Conservation (phyloP, 345 rosid species). For the Camelina hispida region DNA sequence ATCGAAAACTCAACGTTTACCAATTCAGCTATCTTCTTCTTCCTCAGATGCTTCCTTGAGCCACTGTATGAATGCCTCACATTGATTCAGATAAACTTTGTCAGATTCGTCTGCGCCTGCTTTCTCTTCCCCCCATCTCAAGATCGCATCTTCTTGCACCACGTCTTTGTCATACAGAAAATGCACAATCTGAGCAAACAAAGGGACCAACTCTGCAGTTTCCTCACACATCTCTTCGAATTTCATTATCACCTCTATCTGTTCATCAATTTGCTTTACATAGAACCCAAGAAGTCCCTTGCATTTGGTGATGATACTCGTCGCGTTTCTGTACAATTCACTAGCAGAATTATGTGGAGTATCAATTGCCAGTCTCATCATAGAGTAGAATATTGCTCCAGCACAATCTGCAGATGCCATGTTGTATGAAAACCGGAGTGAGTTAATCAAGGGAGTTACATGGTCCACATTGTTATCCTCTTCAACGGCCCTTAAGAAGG, state of each 20-base stretch:
- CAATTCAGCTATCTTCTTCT: conserved; percentile 53
- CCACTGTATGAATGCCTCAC: conserved; percentile 78
- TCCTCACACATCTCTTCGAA: conserved; percentile 91
- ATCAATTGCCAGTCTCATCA: conserved; percentile 76
- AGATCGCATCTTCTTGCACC: conserved; percentile 76
- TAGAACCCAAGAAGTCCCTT: conserved; percentile 61
- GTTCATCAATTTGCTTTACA: conserved; percentile 69
- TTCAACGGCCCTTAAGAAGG: conserved; percentile 79
- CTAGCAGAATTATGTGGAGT: conserved; percentile 52
- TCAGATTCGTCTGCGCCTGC: conserved; percentile 86
- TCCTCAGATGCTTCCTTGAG: conserved; percentile 88
- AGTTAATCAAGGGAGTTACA: conserved; percentile 68
- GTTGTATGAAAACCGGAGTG: conserved; percentile 75
- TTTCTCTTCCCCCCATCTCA: conserved; percentile 87
- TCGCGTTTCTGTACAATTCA: conserved; percentile 58
- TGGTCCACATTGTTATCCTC: conserved; percentile 60
- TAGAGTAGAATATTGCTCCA: conserved; percentile 81
- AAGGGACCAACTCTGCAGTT: conserved; percentile 62
- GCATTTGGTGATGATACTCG: conserved; percentile 53
- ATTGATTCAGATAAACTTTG: conserved; percentile 69
- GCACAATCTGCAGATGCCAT: conserved; percentile 79
- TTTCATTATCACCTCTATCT: conserved; percentile 90
- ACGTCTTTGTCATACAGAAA: conserved; percentile 69
- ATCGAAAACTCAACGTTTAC: not conserved
- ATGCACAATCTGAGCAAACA: conserved; percentile 67